Percentiles rank a stretch among this genome's conserved stretches.
These are phyloP conservation scores for Cylindrodendrum hubeiense DNA, from an alignment of 2,329 filamentous ascomycete species.

Conservation along the genomic window DNA sequence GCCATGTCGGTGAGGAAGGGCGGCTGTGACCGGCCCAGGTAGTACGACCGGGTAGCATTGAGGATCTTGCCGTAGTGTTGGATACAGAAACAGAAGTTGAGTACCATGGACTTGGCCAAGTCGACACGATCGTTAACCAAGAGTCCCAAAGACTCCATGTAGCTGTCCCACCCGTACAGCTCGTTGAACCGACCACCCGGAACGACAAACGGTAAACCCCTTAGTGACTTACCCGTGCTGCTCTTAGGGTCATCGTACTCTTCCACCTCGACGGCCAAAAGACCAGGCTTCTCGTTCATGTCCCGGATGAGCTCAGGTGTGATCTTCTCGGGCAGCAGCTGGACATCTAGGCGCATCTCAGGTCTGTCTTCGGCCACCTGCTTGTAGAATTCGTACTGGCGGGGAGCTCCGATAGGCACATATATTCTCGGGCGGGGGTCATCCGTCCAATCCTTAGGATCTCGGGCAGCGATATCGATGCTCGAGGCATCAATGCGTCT, in stretches of 20 bases:
- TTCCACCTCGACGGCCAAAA: constrained; percentile 92
- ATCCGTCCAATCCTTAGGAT: constrained; percentile 95
- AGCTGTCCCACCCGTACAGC: constrained; percentile 98
- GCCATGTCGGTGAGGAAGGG: constrained; percentile 99
- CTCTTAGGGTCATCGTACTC: constrained; percentile 71
- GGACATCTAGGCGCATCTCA: constrained; percentile 88
- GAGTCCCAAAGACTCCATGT: constrained; percentile 95
- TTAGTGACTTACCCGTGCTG: constrained; percentile 76
- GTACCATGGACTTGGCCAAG: constrained; percentile 92
- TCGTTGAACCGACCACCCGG: constrained; percentile 98
- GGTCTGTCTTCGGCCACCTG: constrained; percentile 83
- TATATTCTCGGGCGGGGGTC: constrained; percentile 94
- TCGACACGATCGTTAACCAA: constrained; percentile 87
- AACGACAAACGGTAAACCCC: constrained; percentile 94
- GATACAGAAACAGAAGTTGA: constrained; percentile 98
- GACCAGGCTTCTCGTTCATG: constrained; percentile 87
- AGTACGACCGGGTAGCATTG: constrained; percentile 97
- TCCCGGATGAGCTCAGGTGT: constrained; percentile 85
- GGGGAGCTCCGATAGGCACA: constrained; percentile 84
- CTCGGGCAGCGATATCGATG: constrained; percentile 86
- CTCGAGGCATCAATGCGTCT: constrained; percentile 89
- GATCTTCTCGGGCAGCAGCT: constrained; percentile 80
- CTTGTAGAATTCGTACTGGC: constrained; percentile 91
- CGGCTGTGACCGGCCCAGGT: constrained; percentile 92
- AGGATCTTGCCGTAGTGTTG: constrained; percentile 98